These are phyloP conservation scores for Tricholoma furcatifolium DNA, from an alignment of 768 basidiomycete species.

Conservation along the genomic window DNA sequence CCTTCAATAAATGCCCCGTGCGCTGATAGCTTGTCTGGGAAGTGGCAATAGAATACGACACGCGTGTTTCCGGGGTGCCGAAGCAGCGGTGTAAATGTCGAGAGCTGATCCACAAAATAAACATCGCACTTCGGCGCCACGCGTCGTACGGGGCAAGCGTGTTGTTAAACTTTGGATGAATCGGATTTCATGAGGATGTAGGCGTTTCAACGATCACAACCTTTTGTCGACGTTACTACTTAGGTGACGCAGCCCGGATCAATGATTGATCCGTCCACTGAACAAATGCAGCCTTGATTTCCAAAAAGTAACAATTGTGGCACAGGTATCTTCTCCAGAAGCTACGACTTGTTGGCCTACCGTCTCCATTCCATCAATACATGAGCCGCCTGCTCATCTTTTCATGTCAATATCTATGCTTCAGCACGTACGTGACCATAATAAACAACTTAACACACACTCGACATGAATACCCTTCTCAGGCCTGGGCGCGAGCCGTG, in stretches of 20 bases:
- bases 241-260: no score
- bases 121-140: conserved; percentile 70
- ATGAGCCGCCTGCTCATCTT: no score
- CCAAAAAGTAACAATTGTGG: no score
- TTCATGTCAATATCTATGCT: background rate
- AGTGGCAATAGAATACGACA: conserved; percentile 97
- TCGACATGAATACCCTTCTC: background rate
- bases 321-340: no score
- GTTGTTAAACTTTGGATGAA: conserved; percentile 70
- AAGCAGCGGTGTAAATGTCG: conserved; percentile 86
- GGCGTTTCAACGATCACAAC: no score
- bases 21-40: conserved; percentile 91
- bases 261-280: no score
- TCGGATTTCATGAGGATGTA: background rate
- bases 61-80: conserved; percentile 65
- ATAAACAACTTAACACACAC: no score
- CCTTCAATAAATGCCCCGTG: conserved; percentile 68
- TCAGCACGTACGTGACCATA: background rate
- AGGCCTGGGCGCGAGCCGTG: conserved; percentile 15
- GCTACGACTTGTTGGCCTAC: no score
- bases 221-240: no score
- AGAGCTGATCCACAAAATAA: conserved; percentile 93
- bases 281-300: no score
- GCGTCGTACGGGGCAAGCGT: conserved; percentile 86
- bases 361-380: no score